phyloP scores from a whole-genome alignment of 306 rosid species.

The Geum urbanum region DNA sequence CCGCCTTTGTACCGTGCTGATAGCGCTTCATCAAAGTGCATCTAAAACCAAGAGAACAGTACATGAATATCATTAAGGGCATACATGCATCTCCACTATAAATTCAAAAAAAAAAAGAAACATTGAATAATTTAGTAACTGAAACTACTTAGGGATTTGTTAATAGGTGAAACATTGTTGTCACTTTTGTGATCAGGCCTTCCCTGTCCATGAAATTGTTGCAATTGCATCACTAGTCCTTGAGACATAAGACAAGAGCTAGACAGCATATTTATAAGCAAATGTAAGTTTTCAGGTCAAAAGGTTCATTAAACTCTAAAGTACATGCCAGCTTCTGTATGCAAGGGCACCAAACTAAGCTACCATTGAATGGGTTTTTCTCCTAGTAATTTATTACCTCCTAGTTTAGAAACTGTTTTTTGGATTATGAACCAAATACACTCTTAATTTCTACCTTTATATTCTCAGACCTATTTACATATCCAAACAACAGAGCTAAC shows the following conservation, averaged over 20 bases:
- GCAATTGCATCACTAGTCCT: neutral
- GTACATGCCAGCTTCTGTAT: neutral
- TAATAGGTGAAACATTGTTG: neutral
- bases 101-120: slow-evolving; percentile 2
- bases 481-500: slow-evolving; percentile 1
- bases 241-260: neutral
- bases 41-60: slow-evolving; percentile 39
- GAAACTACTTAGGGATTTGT: neutral
- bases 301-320: neutral
- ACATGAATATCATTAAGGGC: slow-evolving; percentile 8
- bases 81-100: slow-evolving; percentile 12
- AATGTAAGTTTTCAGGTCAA: neutral
- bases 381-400: too few relatives aligned
- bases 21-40: slow-evolving; percentile 92
- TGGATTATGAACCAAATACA: neutral
- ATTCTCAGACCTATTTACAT: slow-evolving; percentile 1
- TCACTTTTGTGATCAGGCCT: neutral
- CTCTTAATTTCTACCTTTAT: neutral
- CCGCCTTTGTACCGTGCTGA: slow-evolving; percentile 84
- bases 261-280: neutral
- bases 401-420: neutral
- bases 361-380: too few relatives aligned
- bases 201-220: too few relatives aligned
- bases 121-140: neutral
- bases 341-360: neutral